Evolutionary conservation across 306 rosid species (phyloP).

Genomic region (Pterocarpus santalinus): DNA sequence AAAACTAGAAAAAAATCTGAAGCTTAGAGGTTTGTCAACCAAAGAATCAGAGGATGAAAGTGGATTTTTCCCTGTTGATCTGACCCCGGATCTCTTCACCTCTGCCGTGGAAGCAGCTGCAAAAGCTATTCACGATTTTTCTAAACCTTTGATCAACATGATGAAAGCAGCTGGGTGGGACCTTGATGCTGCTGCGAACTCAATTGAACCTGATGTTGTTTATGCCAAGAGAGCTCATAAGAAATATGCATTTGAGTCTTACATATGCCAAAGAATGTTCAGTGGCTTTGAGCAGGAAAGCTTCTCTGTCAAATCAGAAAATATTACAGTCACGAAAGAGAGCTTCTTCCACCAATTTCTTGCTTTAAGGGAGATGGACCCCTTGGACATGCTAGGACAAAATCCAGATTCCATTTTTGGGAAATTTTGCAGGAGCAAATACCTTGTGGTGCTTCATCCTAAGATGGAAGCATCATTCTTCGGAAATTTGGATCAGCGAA

Average conservation of each 20-base stretch:
- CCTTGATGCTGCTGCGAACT: constrained; percentile 97
- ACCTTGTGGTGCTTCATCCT: constrained; percentile 87
- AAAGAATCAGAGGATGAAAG: constrained; percentile 85
- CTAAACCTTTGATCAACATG: constrained; percentile 98
- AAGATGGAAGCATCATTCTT: constrained; percentile 98
- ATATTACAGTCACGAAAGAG: constrained; percentile 62
- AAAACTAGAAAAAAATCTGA: constrained; percentile 91
- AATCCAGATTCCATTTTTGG: constrained; percentile 94
- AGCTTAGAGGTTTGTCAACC: constrained; percentile 90
- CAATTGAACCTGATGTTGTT: constrained; percentile 79
- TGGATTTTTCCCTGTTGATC: constrained; percentile 79
- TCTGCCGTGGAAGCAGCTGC: constrained; percentile 83
- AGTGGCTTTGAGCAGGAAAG: constrained; percentile 90
- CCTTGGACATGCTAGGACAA: constrained; percentile 93
- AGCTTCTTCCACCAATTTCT: constrained; percentile 90
- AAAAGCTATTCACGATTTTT: constrained; percentile 94
- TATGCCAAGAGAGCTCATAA: constrained; percentile 98
- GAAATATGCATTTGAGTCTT: constrained; percentile 97
- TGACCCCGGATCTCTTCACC: constrained; percentile 88
- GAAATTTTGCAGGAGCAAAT: constrained; percentile 91
- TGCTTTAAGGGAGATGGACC: constrained; percentile 89
- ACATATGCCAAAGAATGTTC: constrained; percentile 95
- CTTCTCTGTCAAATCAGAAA: constrained; percentile 73
- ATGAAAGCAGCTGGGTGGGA: constrained; percentile 99
- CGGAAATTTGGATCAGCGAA: constrained; percentile 93